Base-by-base conservation (phyloP, 306 rosid species). In the Spatholobus suberectus region DNA sequence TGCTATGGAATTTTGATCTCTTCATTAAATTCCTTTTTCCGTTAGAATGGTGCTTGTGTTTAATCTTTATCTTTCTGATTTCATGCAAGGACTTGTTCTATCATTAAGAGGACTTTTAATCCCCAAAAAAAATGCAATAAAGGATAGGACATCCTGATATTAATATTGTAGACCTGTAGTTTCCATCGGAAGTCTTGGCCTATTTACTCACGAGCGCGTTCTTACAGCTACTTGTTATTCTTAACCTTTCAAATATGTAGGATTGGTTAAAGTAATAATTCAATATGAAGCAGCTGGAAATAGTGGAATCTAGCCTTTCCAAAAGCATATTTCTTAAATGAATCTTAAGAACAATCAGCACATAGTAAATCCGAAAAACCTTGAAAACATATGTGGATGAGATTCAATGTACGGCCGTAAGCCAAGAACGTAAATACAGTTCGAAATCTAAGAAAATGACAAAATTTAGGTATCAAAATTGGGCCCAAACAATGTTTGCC, bases 401-500 rank as follows among this genome's bases (percentile, higher is more conserved):
- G 80, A 15, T 76, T 59, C 57, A 75, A 15, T 59, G 70, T 15
- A 24, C 0, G 46, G 6, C 5, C 27, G 1, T 24, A 24, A 23
- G 32, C 2, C 23, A 57, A 23, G 66, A 55, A 21, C 8, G 29
- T 24, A 13, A 37, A 75, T 5, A 52, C 24, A 55, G 8, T 10
- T 58, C 0, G 40, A 52, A 77, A 29, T 59, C 20, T 23, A 61
- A 15, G 81, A 44, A 76, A 6, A 37, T 76, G 62, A 77, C 73
- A 63, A 77, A 62, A 62, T 26, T 63, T 46, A 14, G 17, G 37
- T 20, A 32, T 47, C 6, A 21, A 9, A 46, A 34, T 46, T 8
- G 52, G 73, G 38, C 75, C 82, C 52, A 65, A 34, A 40, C 37
- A 27, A 78, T 14, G 6, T 21, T 46, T 65, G 65, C 52, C 82